phyloP scores from a whole-genome alignment of 371 early-diverging fungal species.

The Cladochytrium tenue region DNA sequence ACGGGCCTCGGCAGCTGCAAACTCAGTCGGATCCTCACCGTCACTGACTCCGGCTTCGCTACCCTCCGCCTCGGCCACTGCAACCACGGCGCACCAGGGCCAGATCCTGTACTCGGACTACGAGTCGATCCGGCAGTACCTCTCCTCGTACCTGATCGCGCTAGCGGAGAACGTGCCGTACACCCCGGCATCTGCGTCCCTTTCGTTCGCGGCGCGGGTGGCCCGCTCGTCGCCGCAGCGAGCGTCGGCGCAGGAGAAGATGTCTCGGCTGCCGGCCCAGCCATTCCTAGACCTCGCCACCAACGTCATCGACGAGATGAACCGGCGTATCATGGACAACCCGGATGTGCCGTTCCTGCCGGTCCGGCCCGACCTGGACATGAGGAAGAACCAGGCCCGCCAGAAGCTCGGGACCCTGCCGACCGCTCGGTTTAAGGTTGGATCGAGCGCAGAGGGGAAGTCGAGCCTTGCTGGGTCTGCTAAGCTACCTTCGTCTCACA shows the following conservation, averaged over 20 bases:
- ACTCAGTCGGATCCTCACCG: not conserved
- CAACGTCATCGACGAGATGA: constrained; percentile 94
- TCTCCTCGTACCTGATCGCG: not conserved
- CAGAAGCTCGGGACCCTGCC: constrained; percentile 93
- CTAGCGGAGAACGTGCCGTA: not conserved
- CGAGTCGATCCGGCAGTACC: not conserved
- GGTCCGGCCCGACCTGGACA: constrained; percentile 82
- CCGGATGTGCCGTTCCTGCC: constrained; percentile 82
- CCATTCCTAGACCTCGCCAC: constrained; percentile 94
- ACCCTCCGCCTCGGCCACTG: not conserved
- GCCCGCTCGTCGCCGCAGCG: constrained; percentile 27
- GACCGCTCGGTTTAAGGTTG: constrained; percentile 70
- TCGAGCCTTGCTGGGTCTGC: too few relatives aligned
- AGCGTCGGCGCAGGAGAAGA: constrained; percentile 71
- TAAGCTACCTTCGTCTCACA: not conserved
- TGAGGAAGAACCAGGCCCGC: constrained; percentile 94
- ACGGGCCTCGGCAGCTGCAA: too few relatives aligned
- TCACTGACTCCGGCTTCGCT: not conserved
- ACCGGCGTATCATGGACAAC: constrained; percentile 65
- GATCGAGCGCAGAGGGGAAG: too few relatives aligned
- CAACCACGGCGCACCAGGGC: not conserved
- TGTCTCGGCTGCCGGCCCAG: constrained; percentile 73
- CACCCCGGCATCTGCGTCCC: not conserved
- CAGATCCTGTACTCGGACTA: not conserved
- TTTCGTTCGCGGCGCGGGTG: not conserved